phyloP scores from a whole-genome alignment of 2,329 filamentous ascomycete genomes.

The Xylariaceae sp. region DNA sequence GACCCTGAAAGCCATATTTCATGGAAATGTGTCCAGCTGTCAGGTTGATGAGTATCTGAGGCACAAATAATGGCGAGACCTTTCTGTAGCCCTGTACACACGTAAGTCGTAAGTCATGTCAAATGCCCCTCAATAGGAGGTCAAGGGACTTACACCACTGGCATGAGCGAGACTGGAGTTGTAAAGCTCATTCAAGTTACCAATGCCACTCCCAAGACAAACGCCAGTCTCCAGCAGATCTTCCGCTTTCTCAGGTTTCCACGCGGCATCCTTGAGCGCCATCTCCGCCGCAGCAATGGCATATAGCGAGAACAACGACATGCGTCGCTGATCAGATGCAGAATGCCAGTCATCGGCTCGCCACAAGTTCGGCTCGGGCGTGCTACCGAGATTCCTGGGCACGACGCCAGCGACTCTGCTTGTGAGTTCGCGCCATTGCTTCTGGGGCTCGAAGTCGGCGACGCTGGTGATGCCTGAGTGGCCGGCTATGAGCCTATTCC shows the following conservation, averaged over 20 bases:
- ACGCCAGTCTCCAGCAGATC: conserved; percentile 78
- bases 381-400: conserved; percentile 39
- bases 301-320: conserved; percentile 90
- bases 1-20: conserved; percentile 81
- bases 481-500: conserved; percentile 73
- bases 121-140: neutral
- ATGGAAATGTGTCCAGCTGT: conserved; percentile 94
- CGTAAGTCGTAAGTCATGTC: conserved; percentile 8
- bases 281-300: conserved; percentile 81
- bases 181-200: conserved; percentile 88
- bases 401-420: conserved; percentile 83
- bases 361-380: conserved; percentile 39
- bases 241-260: conserved; percentile 56
- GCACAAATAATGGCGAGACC: conserved; percentile 89
- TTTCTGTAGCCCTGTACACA: conserved; percentile 73
- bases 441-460: conserved; percentile 50
- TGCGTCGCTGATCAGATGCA: conserved; percentile 60
- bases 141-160: conserved; percentile 53
- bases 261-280: conserved; percentile 76
- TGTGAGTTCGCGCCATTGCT: conserved; percentile 64
- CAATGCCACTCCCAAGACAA: conserved; percentile 91
- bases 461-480: conserved; percentile 77
- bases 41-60: conserved; percentile 87
- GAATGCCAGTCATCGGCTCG: conserved; percentile 49
- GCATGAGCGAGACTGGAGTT: conserved; percentile 73